Evolutionary conservation across 2,329 filamentous ascomycete species (phyloP).

Genomic region (Sporothrix globosa): DNA sequence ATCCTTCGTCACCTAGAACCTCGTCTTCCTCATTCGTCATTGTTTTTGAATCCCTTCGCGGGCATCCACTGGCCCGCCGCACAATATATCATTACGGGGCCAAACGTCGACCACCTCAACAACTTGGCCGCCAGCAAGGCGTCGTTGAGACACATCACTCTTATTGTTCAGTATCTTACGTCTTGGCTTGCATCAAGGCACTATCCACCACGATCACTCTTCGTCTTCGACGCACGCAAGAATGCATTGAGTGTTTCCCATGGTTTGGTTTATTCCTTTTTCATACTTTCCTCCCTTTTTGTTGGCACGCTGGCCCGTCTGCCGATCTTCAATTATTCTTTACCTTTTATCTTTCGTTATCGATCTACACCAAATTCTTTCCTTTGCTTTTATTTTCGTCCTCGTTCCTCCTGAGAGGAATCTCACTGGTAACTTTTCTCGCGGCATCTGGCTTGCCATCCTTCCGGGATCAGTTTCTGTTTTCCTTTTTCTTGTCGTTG

Average conservation of each 20-base stretch:
- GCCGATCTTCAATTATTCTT: not conserved
- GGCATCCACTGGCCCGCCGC: constrained; percentile 8
- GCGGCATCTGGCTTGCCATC: too few relatives aligned
- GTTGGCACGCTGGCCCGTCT: not conserved
- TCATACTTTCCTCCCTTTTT: not conserved
- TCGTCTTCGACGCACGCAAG: not conserved
- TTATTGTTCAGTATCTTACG: constrained; percentile 27
- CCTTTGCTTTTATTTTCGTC: not conserved
- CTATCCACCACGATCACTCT: not conserved
- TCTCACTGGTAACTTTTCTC: not conserved
- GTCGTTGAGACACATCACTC: not conserved
- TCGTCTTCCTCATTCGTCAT: not conserved
- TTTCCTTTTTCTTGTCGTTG: not conserved
- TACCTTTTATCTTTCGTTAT: not conserved
- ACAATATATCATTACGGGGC: constrained; percentile 21
- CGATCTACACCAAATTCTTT: not conserved
- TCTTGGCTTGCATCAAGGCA: not conserved
- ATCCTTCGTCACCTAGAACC: not conserved
- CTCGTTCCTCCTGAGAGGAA: not conserved
- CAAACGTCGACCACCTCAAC: not conserved
- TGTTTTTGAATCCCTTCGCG: constrained; percentile 4
- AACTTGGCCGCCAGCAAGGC: not conserved
- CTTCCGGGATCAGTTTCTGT: not conserved
- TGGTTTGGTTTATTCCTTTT: constrained; percentile 18
- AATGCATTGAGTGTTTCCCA: not conserved